Conservation (phyloP, 768 basidiomycete genomes). For the Boletus pseudo-olivaceus region DNA sequence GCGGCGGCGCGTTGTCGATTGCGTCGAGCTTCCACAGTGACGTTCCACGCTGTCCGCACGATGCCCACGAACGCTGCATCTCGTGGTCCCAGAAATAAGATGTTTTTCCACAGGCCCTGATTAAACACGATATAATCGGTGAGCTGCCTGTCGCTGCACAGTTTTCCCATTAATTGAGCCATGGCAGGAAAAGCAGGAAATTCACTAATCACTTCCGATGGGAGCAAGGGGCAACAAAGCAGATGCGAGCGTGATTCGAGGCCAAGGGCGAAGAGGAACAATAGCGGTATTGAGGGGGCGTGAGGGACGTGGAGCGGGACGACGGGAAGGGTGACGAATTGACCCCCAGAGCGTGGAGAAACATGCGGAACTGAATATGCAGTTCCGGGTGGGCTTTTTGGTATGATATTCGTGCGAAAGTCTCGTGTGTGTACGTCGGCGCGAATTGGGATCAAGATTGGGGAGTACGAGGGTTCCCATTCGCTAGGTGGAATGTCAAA, state of each 20-base stretch:
- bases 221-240: slow-evolving; percentile 53
- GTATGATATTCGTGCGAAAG: slow-evolving; percentile 36
- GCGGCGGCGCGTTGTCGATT: slow-evolving; percentile 22
- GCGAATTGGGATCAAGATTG: slow-evolving; percentile 53
- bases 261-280: slow-evolving; percentile 56
- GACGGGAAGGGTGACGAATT: slow-evolving; percentile 50
- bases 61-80: slow-evolving; percentile 45
- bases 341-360: slow-evolving; percentile 18
- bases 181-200: slow-evolving; percentile 61
- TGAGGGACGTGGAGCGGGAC: slow-evolving; percentile 49
- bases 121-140: slow-evolving; percentile 37
- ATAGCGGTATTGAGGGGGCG: slow-evolving; percentile 48
- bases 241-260: slow-evolving; percentile 46
- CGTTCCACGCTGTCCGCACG: slow-evolving; percentile 66
- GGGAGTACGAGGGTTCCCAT: slow-evolving; percentile 31
- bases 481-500: slow-evolving; percentile 31
- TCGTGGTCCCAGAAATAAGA: slow-evolving; percentile 49
- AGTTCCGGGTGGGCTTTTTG: slow-evolving; percentile 32
- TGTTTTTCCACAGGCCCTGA: slow-evolving; percentile 67
- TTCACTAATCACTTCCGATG: slow-evolving; percentile 46
- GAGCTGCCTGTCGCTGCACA: slow-evolving; percentile 36
- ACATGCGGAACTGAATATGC: slow-evolving; percentile 31
- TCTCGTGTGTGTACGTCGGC: slow-evolving; percentile 41
- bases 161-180: slow-evolving; percentile 46
- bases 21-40: slow-evolving; percentile 61